A percentile compares a stretch with the other conserved stretches of the same genome.
Evolutionary conservation across 1,139 yeast species (phyloP).

Genomic region (Meyerozyma carpophila): DNA sequence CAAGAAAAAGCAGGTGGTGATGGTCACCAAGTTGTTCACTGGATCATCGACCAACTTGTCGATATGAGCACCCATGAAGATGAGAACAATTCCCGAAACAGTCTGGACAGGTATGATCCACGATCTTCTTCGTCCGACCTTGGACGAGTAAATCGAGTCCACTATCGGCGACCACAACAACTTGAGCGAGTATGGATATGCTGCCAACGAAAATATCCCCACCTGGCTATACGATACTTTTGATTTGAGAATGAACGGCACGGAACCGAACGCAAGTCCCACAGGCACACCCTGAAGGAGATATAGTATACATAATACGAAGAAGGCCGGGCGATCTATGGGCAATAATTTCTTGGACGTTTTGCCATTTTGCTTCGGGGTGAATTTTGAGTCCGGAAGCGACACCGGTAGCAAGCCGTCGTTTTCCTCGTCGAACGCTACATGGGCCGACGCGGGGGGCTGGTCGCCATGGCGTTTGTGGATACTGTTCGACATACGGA

Average conservation of each 20-base stretch:
- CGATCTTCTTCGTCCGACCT: conserved; percentile 76
- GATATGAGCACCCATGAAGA: conserved; percentile 56
- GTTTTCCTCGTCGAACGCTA: conserved; percentile 25
- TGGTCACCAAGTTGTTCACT: conserved; percentile 43
- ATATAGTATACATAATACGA: conserved; percentile 65
- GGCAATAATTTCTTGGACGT: neutral
- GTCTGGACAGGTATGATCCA: conserved; percentile 95
- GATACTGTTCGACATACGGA: conserved; percentile 3
- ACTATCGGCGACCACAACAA: conserved; percentile 95
- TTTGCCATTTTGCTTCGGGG: neutral
- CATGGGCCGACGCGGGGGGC: conserved; percentile 16
- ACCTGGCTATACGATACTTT: conserved; percentile 83
- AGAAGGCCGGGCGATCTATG: conserved; percentile 65
- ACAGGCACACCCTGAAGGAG: conserved; percentile 92
- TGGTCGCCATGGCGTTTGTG: conserved; percentile 14
- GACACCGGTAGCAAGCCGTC: conserved; percentile 33
- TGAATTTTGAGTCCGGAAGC: neutral
- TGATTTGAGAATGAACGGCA: conserved; percentile 86
- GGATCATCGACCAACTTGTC: conserved; percentile 55
- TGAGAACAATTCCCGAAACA: conserved; percentile 63
- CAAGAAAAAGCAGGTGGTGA: conserved; percentile 64
- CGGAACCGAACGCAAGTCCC: conserved; percentile 90
- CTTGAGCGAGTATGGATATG: conserved; percentile 91
- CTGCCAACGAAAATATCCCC: conserved; percentile 84
- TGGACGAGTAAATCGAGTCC: conserved; percentile 69